A percentile compares a stretch with the other conserved stretches of the same genome.
phyloP scores from a whole-genome alignment of 2,329 filamentous ascomycete genomes.

The Esteya vermicola region DNA sequence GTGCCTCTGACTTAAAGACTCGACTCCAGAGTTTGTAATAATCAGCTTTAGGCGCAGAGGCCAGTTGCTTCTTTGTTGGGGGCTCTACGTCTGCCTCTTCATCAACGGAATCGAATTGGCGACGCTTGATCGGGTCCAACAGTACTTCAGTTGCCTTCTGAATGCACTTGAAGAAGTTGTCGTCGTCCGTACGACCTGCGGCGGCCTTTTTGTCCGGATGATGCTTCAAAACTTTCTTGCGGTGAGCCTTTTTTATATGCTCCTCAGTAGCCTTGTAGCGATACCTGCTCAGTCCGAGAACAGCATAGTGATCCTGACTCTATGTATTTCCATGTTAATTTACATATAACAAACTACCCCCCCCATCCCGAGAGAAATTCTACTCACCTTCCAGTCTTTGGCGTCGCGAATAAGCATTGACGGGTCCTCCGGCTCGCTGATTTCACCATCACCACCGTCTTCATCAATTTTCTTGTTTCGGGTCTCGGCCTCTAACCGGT shows the following conservation, averaged over 20 bases:
- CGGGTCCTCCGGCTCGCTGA: slow-evolving; percentile 86
- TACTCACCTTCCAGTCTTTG: slow-evolving; percentile 97
- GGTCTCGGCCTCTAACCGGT: slow-evolving; percentile 90
- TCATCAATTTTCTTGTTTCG: slow-evolving; percentile 92
- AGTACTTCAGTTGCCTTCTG: slow-evolving; percentile 95
- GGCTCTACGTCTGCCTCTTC: slow-evolving; percentile 86
- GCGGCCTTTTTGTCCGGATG: slow-evolving; percentile 99
- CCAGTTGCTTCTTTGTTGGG: slow-evolving; percentile 75
- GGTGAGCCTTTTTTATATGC: slow-evolving; percentile 97
- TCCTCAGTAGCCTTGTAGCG: slow-evolving; percentile 88
- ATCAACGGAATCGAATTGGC: slow-evolving; percentile 94
- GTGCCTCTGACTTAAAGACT: slow-evolving; percentile 81
- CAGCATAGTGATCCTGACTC: slow-evolving; percentile 95
- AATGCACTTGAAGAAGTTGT: slow-evolving; percentile 99
- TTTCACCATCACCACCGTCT: slow-evolving; percentile 72
- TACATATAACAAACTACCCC: background rate
- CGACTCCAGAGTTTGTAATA: slow-evolving; percentile 91
- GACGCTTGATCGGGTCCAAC: slow-evolving; percentile 77
- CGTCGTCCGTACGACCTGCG: slow-evolving; percentile 72
- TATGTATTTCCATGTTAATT: slow-evolving; percentile 20
- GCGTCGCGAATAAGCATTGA: slow-evolving; percentile 85
- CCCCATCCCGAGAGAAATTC: background rate
- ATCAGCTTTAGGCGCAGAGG: slow-evolving; percentile 52
- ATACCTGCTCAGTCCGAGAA: slow-evolving; percentile 85
- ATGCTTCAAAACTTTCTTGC: slow-evolving; percentile 98